Conservation (phyloP, 2,329 filamentous ascomycete species). For the Aureobasidium zeae region DNA sequence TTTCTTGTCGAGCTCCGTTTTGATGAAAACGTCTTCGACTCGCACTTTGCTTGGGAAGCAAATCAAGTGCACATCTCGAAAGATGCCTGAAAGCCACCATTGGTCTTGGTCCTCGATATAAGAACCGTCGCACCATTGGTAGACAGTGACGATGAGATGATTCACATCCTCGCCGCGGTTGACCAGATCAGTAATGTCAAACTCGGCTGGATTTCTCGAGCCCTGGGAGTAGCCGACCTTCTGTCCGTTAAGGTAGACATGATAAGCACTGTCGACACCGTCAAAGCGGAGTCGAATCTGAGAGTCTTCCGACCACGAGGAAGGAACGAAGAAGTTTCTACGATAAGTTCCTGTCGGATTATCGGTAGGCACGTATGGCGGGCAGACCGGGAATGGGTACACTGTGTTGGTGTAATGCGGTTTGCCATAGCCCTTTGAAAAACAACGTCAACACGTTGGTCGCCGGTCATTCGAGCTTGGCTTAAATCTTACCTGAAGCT, state of each 20-base stretch:
- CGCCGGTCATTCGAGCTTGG: constrained; percentile 30
- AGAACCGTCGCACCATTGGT: constrained; percentile 59
- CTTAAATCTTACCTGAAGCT: constrained; percentile 23
- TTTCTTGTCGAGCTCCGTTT: constrained; percentile 43
- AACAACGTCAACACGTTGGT: constrained; percentile 53
- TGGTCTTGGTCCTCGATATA: constrained; percentile 56
- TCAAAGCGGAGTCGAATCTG: constrained; percentile 60
- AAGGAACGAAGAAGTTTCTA: constrained; percentile 46
- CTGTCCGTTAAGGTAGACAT: constrained; percentile 57
- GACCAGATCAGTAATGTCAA: constrained; percentile 52
- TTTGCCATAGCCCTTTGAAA: constrained; percentile 56
- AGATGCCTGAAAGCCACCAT: constrained; percentile 41
- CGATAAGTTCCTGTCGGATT: constrained; percentile 59
- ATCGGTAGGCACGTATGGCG: constrained; percentile 52
- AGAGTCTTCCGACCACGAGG: constrained; percentile 35
- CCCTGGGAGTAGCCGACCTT: constrained; percentile 61
- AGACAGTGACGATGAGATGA: constrained; percentile 54
- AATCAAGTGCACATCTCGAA: constrained; percentile 55
- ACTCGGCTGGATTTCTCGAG: constrained; percentile 58
- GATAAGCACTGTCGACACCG: constrained; percentile 62
- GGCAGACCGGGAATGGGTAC: constrained; percentile 56
- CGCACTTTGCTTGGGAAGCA: constrained; percentile 43
- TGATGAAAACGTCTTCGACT: constrained; percentile 52
- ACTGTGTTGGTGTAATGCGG: constrained; percentile 62
- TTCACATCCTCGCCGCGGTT: constrained; percentile 39